Conservation (phyloP, 257 asterid genomes). For the Ilex aquifolium region DNA sequence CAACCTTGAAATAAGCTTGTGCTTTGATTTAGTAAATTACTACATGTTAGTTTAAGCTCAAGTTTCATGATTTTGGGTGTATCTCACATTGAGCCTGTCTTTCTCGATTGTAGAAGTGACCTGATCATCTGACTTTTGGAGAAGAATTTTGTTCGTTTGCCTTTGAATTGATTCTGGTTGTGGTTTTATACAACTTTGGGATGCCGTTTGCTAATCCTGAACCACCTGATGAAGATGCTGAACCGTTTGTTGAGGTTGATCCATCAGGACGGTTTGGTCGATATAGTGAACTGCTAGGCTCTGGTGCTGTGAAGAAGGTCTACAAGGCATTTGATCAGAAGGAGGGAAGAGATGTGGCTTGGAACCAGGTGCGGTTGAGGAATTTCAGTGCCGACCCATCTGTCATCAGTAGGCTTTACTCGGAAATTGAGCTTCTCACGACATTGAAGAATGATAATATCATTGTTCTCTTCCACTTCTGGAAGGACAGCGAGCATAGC, state of each 20-base stretch:
- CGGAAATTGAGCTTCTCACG: neutral
- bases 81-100: too few relatives aligned
- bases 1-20: too few relatives aligned
- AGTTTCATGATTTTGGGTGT: too few relatives aligned
- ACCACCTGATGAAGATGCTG: neutral
- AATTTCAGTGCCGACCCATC: neutral
- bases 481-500: neutral
- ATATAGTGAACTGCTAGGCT: neutral
- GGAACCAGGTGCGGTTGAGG: constrained; percentile 2
- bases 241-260: neutral
- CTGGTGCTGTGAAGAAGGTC: neutral
- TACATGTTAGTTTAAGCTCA: too few relatives aligned
- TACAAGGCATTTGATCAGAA: neutral
- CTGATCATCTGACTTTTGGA: too few relatives aligned
- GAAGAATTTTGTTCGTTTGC: too few relatives aligned
- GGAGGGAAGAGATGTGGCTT: neutral
- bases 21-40: too few relatives aligned
- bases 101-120: too few relatives aligned
- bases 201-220: neutral
- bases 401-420: neutral
- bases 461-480: neutral
- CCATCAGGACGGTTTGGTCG: neutral
- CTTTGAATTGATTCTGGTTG: too few relatives aligned
- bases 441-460: neutral
- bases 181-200: too few relatives aligned